A percentile compares a stretch with the other conserved stretches of the same genome.
These are phyloP conservation scores for Penicillium flavigenum DNA, from an alignment of 495 filamentous ascomycete genomes.

Conservation along the genomic window DNA sequence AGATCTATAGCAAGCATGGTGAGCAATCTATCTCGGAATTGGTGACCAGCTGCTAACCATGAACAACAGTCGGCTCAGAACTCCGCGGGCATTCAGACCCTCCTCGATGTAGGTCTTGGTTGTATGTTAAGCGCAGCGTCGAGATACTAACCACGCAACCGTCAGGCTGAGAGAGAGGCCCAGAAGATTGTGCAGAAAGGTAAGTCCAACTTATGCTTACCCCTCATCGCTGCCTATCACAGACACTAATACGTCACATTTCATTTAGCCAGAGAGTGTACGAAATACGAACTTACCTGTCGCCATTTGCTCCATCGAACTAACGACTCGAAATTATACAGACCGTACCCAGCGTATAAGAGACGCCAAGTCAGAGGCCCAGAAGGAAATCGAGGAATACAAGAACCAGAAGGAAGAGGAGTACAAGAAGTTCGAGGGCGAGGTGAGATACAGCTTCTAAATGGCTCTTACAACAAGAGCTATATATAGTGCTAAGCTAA, in stretches of 20 bases:
- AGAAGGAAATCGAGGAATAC: conserved; percentile 98
- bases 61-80: conserved; percentile 91
- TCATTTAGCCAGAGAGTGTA: conserved; percentile 73
- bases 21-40: conserved; percentile 8
- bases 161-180: conserved; percentile 93
- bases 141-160: conserved; percentile 28
- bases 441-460: conserved; percentile 55
- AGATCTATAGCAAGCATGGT: conserved; percentile 40
- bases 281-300: conserved; percentile 18
- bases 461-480: not conserved
- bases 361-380: conserved; percentile 90
- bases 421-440: conserved; percentile 89
- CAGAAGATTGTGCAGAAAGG: conserved; percentile 98
- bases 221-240: not conserved
- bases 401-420: conserved; percentile 85
- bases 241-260: conserved; percentile 35
- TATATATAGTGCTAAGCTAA: not conserved
- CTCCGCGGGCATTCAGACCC: conserved; percentile 94
- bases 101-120: conserved; percentile 82
- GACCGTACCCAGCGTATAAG: conserved; percentile 97
- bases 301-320: conserved; percentile 10
- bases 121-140: not conserved
- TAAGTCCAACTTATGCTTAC: conserved; percentile 35
- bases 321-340: conserved; percentile 46
- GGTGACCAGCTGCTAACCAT: conserved; percentile 28